phyloP scores from a whole-genome alignment of 148 eudicot genomes.

The Cornus florida region DNA sequence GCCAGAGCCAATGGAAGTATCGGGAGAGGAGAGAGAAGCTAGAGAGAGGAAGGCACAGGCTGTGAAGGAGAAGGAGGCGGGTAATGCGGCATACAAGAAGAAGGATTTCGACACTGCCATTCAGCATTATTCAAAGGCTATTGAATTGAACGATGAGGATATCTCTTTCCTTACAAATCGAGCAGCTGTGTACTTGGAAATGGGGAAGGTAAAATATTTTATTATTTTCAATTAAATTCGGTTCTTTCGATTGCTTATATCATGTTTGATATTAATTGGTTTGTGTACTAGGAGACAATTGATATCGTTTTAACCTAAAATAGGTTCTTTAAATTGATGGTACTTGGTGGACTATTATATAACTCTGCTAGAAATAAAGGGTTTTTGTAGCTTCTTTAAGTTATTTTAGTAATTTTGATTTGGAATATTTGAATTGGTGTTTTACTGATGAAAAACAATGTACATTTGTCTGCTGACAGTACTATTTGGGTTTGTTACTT shows the following conservation, averaged over 20 bases:
- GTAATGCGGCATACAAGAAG: constrained; percentile 93
- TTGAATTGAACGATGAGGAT: constrained; percentile 82
- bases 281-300: too few relatives aligned
- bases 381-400: neutral
- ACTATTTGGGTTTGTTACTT: too few relatives aligned
- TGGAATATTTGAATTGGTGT: too few relatives aligned
- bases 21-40: constrained; percentile 56
- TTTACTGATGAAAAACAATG: too few relatives aligned
- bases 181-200: constrained; percentile 96
- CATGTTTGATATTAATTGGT: too few relatives aligned
- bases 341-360: neutral
- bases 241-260: too few relatives aligned
- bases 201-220: constrained; percentile 67
- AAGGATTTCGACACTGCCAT: constrained; percentile 88
- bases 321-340: neutral
- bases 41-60: constrained; percentile 64
- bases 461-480: too few relatives aligned
- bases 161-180: constrained; percentile 88
- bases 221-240: too few relatives aligned
- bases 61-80: constrained; percentile 84
- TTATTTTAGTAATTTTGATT: too few relatives aligned
- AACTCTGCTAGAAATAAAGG: too few relatives aligned
- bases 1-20: constrained; percentile 45
- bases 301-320: neutral
- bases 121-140: constrained; percentile 57